Percentiles rank a stretch among this genome's conserved stretches.
Conservation (phyloP, 352 stramenopile species). For the Globisporangium barbulae region DNA sequence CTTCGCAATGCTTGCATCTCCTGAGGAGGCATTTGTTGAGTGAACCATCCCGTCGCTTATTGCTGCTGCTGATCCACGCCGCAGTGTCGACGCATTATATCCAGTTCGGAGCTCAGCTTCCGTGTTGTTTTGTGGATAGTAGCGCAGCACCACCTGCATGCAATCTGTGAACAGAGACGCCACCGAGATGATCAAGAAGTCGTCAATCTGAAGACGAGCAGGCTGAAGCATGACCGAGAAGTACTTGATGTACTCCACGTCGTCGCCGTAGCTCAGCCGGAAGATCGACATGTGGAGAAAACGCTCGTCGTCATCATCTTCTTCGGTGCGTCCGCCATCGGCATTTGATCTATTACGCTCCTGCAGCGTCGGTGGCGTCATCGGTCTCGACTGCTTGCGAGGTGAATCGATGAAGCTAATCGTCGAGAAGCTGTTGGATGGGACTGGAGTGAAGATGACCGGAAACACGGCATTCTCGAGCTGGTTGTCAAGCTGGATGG, state of each 20-base stretch:
- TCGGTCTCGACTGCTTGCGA: conserved; percentile 7
- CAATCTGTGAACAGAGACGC: conserved; percentile 40
- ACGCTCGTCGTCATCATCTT: conserved; percentile 23
- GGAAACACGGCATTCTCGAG: conserved; percentile 70
- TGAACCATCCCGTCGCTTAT: background rate
- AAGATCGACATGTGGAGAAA: conserved; percentile 83
- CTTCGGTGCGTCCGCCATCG: conserved; percentile 11
- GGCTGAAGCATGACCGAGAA: conserved; percentile 82
- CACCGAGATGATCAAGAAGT: conserved; percentile 52
- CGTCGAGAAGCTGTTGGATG: conserved; percentile 28
- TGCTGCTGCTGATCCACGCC: background rate
- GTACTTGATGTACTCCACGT: conserved; percentile 89
- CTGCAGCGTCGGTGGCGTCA: conserved; percentile 16
- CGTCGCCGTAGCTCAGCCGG: conserved; percentile 71
- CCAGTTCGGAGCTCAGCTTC: background rate
- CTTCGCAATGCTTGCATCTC: conserved; percentile 15
- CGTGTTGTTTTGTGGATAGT: conserved; percentile 21
- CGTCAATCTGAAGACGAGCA: conserved; percentile 53
- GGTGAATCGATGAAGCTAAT: conserved; percentile 22
- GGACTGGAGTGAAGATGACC: conserved; percentile 75
- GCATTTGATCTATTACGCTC: conserved; percentile 15
- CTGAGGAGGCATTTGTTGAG: background rate
- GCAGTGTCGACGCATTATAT: background rate
- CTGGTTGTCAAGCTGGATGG: conserved; percentile 85
- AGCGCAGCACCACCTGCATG: conserved; percentile 35